Evolutionary conservation across 2,329 filamentous ascomycete genomes (phyloP), one percentile per base, ranked within the genome.

Genomic region (Xylariaceae sp.): DNA sequence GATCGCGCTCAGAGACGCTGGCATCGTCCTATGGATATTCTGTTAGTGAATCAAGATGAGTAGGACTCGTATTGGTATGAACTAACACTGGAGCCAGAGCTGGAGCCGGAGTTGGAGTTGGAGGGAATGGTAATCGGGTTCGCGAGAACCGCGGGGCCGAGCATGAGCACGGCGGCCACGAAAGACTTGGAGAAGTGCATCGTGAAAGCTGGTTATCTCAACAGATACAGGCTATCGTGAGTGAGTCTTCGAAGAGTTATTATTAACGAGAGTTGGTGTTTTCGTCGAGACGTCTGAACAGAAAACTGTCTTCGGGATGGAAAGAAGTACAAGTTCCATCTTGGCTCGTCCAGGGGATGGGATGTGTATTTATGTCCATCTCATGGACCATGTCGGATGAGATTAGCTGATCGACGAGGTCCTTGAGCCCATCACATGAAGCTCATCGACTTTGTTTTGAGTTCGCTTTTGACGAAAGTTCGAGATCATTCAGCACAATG

Each of bases 121-220:
- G 23, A 30, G 6, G 56, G 56, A 2, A 35, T 47, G 3, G 60
- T 23, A 10, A 64, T 11, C 3, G 68, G 68, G 1, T 63, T 66
- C 3, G 67, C 66, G n/a, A 69, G 50, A 23, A 63, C 63, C 34
- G 54, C 54, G 17, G 68, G 59, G 18, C 63, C 60, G 51, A 68
- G 52, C 57, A 68, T 58, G 51, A 70, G 61, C 50, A 62, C 60
- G n/a, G 57, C 64, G 34, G 68, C 67, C 18, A 69, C 41, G 35
- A 69, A 61, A 9, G 65, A 64, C 18, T 69, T 68, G 44, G 62
- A 60, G 52, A 69, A 35, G 55, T 68, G 65, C 68, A 69, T 70
- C 5, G 41, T 62, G 49, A 51, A 50, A 45, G 10, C 57, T 15
- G 1, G 11, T 51, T n/a, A 39, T 59, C 18, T 15, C 23, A 45